phyloP scores from a whole-genome alignment of 768 basidiomycete species.

The Tylopilus vinaceipallidus region DNA sequence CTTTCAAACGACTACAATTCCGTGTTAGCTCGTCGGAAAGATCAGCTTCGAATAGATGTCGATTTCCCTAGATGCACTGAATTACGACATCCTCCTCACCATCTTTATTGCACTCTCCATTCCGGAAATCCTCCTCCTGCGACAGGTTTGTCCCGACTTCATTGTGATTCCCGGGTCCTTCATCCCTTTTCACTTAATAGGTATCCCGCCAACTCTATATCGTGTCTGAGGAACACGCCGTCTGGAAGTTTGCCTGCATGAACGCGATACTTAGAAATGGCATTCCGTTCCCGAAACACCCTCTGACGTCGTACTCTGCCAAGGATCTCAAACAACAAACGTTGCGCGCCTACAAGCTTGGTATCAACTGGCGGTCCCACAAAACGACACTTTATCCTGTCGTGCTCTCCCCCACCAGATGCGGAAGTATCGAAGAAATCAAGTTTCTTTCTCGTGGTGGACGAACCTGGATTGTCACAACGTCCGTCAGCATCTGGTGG shows the following conservation, averaged over 20 bases:
- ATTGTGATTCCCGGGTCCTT: neutral
- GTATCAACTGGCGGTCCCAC: slow-evolving; percentile 46
- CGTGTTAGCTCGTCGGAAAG: neutral
- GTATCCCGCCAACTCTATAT: slow-evolving; percentile 47
- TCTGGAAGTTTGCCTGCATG: slow-evolving; percentile 55
- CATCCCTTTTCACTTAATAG: slow-evolving; percentile 29
- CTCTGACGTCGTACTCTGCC: slow-evolving; percentile 37
- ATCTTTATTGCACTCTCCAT: slow-evolving; percentile 37
- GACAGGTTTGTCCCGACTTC: too few species aligned
- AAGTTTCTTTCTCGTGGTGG: slow-evolving; percentile 49
- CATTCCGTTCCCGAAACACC: slow-evolving; percentile 48
- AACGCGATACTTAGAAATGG: slow-evolving; percentile 42
- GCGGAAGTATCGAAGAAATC: slow-evolving; percentile 49
- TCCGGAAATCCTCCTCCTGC: slow-evolving; percentile 40
- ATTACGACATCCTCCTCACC: slow-evolving; percentile 39
- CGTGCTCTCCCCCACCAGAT: slow-evolving; percentile 28
- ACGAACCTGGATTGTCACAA: slow-evolving; percentile 46
- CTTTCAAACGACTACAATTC: too few species aligned
- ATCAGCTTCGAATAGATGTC: slow-evolving; percentile 13
- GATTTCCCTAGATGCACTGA: slow-evolving; percentile 23
- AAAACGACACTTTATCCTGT: slow-evolving; percentile 15
- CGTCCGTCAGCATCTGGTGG: slow-evolving; percentile 63
- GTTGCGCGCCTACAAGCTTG: slow-evolving; percentile 44
- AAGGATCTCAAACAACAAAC: slow-evolving; percentile 47
- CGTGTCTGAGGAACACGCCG: slow-evolving; percentile 47